A percentile compares a stretch with the other conserved stretches of the same genome.
phyloP scores from a whole-genome alignment of 164 flowering plant genomes.

The Stephania yunnanensis region DNA sequence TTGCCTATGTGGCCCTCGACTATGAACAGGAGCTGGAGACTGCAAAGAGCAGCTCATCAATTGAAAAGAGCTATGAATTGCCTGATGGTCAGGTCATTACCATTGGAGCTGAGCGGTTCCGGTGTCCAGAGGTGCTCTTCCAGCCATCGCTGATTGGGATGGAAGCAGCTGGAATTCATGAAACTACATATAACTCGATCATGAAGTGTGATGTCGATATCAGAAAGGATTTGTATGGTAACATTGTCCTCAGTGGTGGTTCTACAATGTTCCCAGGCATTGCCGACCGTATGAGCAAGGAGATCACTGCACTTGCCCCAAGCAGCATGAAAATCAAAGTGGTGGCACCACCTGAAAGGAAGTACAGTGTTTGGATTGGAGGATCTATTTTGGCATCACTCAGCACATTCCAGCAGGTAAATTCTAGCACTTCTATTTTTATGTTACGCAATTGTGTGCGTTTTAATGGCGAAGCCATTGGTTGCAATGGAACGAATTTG shows the following conservation, averaged over 20 bases:
- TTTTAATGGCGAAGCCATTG: background rate
- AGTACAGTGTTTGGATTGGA: slow-evolving; percentile 89
- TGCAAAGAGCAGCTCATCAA: slow-evolving; percentile 51
- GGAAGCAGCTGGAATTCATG: slow-evolving; percentile 78
- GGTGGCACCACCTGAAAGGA: slow-evolving; percentile 88
- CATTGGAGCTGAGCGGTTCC: slow-evolving; percentile 80
- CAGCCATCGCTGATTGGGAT: slow-evolving; percentile 80
- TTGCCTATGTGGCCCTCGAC: slow-evolving; percentile 62
- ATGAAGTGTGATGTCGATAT: slow-evolving; percentile 88
- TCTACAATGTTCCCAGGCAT: slow-evolving; percentile 84
- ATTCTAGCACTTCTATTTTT: background rate
- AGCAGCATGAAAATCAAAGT: slow-evolving; percentile 90
- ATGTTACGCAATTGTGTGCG: background rate
- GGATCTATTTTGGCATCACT: slow-evolving; percentile 78
- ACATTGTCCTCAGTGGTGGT: slow-evolving; percentile 84
- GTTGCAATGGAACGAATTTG: background rate
- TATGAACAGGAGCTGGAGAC: slow-evolving; percentile 68
- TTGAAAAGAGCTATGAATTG: slow-evolving; percentile 69
- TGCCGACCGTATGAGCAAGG: slow-evolving; percentile 89
- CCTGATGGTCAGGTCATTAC: slow-evolving; percentile 85
- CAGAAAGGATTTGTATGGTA: slow-evolving; percentile 70
- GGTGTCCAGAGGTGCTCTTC: slow-evolving; percentile 84
- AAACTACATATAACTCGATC: slow-evolving; percentile 74
- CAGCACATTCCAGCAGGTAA: slow-evolving; percentile 75
- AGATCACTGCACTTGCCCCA: slow-evolving; percentile 74